Conservation (phyloP, 352 stramenopile species). For the Phytophthora chlamydospora region DNA sequence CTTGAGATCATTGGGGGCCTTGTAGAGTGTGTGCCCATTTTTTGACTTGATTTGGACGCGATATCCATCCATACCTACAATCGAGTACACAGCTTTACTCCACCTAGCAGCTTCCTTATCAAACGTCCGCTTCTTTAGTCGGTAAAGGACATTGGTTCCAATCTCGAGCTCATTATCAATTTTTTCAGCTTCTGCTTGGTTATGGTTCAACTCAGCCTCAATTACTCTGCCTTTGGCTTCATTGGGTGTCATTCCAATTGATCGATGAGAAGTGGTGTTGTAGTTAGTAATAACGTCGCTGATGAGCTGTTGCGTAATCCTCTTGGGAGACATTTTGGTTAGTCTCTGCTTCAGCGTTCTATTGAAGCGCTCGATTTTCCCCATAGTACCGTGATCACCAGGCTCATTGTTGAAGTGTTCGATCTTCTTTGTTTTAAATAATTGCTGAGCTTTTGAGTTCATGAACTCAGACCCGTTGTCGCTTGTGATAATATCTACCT, state of each 20-base stretch:
- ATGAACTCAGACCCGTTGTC: neutral
- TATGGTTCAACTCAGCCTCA: slow-evolving; percentile 22
- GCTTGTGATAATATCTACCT: neutral
- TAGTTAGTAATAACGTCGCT: too few species aligned
- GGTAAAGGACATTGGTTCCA: slow-evolving; percentile 12
- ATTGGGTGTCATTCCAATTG: slow-evolving; percentile 31
- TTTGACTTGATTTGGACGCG: slow-evolving; percentile 23
- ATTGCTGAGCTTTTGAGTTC: neutral
- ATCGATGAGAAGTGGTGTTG: slow-evolving; percentile 7
- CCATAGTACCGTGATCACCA: too few species aligned
- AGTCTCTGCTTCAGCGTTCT: too few species aligned
- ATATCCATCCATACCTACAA: slow-evolving; percentile 28
- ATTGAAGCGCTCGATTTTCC: too few species aligned
- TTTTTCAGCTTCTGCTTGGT: slow-evolving; percentile 24
- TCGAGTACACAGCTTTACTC: slow-evolving; percentile 11
- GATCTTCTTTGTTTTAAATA: too few species aligned
- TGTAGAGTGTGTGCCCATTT: slow-evolving; percentile 31
- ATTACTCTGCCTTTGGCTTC: slow-evolving; percentile 37
- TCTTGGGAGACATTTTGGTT: too few species aligned
- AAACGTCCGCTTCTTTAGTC: slow-evolving; percentile 19
- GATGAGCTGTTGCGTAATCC: too few species aligned
- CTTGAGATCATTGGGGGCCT: slow-evolving; percentile 22
- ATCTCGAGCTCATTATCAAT: slow-evolving; percentile 8
- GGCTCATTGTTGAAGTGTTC: too few species aligned
- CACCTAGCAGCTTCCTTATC: slow-evolving; percentile 26